Conservation (phyloP, 1,139 yeast genomes). For the Geotrichum citri-aurantii region DNA sequence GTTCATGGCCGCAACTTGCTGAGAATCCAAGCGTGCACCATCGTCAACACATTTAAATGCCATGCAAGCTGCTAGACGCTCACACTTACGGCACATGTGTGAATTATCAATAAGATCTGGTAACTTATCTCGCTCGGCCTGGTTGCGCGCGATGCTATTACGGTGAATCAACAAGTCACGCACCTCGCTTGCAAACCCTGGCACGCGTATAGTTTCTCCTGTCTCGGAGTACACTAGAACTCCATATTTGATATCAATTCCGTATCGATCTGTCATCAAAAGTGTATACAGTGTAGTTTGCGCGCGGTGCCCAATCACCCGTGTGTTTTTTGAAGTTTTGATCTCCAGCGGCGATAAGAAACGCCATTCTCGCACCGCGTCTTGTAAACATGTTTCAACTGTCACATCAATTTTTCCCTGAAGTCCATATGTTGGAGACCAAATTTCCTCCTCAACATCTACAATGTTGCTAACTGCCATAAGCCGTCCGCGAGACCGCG, state of each 20-base stretch:
- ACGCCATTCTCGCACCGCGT: slow-evolving; percentile 6
- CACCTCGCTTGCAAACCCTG: slow-evolving; percentile 43
- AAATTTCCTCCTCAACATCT: slow-evolving; percentile 83
- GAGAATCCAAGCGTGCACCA: slow-evolving; percentile 53
- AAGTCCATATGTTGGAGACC: slow-evolving; percentile 87
- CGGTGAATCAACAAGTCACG: slow-evolving; percentile 64
- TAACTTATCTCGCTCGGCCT: slow-evolving; percentile 42
- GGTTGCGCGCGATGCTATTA: slow-evolving; percentile 58
- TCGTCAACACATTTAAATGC: slow-evolving; percentile 10
- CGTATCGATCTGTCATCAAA: slow-evolving; percentile 73
- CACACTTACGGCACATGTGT: slow-evolving; percentile 65
- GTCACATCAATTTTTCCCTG: slow-evolving; percentile 90
- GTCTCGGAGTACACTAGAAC: slow-evolving; percentile 70
- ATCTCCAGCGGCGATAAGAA: slow-evolving; percentile 74
- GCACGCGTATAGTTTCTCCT: slow-evolving; percentile 46
- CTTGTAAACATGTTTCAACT: slow-evolving; percentile 45
- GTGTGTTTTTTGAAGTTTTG: slow-evolving; percentile 66
- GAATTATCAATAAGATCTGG: slow-evolving; percentile 54
- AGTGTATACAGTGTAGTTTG: slow-evolving; percentile 84
- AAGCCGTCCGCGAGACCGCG: slow-evolving; percentile 19
- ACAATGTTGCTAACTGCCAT: slow-evolving; percentile 55
- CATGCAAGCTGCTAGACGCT: slow-evolving; percentile 56
- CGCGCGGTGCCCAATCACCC: slow-evolving; percentile 67
- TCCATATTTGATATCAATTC: slow-evolving; percentile 56
- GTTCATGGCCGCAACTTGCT: not conserved